Evolutionary conservation across 345 rosid genomes (phyloP), one percentile per base, ranked within the genome.

Genomic region (Bruguiera sexangula): DNA sequence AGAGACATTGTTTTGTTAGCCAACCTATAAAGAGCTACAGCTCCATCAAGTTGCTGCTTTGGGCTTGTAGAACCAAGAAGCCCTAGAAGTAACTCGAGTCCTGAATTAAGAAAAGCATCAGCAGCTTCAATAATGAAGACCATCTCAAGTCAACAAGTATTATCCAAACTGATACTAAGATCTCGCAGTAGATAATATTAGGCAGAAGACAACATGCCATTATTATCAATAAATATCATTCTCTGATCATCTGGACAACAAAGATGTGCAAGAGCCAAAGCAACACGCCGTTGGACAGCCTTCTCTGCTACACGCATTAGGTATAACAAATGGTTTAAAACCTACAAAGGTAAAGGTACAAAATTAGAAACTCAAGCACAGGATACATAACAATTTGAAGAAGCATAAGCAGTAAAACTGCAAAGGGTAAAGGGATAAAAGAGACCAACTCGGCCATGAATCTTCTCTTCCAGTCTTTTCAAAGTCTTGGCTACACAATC

Each of bases 401-500:
- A 60, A 30, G 55, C 43, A 29, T 43, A 18, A 72, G 13, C 53
- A n/a, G 22, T 15, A 34, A 16, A 32, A 39, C 32, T 59, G 60
- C 22, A 36, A 52, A 69, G 20, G 51, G 34, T 50, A 29, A 31
- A 22, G 50, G 26, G 30, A 48, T 43, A 55, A 59, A 59, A 72
- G 75, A 75, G 63, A 81, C 94, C 76, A 79, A 96, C 99, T 71
- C 96, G 86, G 70, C 98, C 98, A 72, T 86, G 94, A 76, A 90
- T 92, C 80, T 92, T 96, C 84, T 96, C 98, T 82, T 96, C 99
- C 68, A 96, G 75, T 81, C 99, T 87, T 82, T 96, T 96, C 75
- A 96, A 65, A 30, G 99, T 96, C 84, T 90, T 96, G 69, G 97
- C 88, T 30, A 96, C 97, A 74, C 99, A 96, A 79, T 96, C 99